phyloP scores from a whole-genome alignment of 805 yeast species.

The Wickerhamiella nectarea region DNA sequence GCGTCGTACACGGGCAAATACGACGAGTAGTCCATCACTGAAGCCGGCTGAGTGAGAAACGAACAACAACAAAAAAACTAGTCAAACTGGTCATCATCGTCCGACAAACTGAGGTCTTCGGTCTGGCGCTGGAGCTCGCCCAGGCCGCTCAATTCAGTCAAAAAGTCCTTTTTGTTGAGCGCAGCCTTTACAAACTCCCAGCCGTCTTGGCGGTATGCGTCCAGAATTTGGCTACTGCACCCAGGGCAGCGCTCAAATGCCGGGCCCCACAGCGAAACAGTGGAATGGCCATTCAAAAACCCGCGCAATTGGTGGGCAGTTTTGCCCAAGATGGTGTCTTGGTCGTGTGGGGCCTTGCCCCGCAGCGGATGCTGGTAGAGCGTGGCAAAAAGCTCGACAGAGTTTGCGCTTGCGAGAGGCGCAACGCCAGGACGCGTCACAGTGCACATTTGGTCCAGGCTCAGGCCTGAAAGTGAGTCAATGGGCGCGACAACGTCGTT shows the following conservation, averaged over 20 bases:
- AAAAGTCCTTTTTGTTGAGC: slow-evolving; percentile 46
- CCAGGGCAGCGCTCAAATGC: slow-evolving; percentile 75
- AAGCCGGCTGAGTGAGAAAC: background rate
- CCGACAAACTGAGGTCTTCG: slow-evolving; percentile 37
- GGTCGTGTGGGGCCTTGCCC: slow-evolving; percentile 32
- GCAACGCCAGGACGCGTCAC: slow-evolving; percentile 97
- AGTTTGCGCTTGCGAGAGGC: slow-evolving; percentile 67
- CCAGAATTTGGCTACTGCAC: slow-evolving; percentile 52
- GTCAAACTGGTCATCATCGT: slow-evolving; percentile 17
- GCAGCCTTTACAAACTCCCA: slow-evolving; percentile 77
- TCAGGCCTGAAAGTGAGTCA: slow-evolving; percentile 74
- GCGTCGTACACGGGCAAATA: slow-evolving; percentile 3
- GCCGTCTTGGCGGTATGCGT: slow-evolving; percentile 37
- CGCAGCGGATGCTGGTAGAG: slow-evolving; percentile 51
- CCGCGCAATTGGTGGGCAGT: slow-evolving; percentile 90
- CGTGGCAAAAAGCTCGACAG: slow-evolving; percentile 71
- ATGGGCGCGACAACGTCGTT: slow-evolving; percentile 91
- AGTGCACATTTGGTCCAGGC: slow-evolving; percentile 96
- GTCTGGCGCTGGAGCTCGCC: slow-evolving; percentile 58
- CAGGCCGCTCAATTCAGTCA: slow-evolving; percentile 73
- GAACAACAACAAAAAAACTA: background rate
- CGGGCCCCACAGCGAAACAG: slow-evolving; percentile 53
- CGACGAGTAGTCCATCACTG: slow-evolving; percentile 1
- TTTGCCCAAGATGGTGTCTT: slow-evolving; percentile 43
- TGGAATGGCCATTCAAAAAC: slow-evolving; percentile 52